phyloP scores from a whole-genome alignment of 1,284 basidiomycete genomes.

The Puccinia novopanici region DNA sequence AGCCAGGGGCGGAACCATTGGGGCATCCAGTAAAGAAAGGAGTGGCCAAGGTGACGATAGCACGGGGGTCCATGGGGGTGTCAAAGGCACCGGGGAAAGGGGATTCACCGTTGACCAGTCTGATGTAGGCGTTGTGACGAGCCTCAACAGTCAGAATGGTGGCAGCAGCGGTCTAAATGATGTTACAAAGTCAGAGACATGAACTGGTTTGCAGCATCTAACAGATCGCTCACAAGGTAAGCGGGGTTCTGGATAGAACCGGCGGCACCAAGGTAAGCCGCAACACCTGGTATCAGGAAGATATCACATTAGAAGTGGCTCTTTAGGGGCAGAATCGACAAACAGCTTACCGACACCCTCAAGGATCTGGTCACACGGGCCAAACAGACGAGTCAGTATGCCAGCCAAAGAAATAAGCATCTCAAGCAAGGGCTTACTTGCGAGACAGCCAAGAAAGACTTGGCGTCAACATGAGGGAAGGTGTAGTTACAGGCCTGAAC shows the following conservation, averaged over 20 bases:
- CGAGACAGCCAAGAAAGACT: constrained; percentile 65
- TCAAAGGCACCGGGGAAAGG: constrained; percentile 45
- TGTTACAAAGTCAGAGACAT: background rate
- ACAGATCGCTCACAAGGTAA: constrained; percentile 3
- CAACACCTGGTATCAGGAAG: constrained; percentile 39
- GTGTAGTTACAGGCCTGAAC: constrained; percentile 63
- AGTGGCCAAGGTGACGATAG: constrained; percentile 31
- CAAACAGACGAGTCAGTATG: background rate
- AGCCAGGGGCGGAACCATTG: constrained; percentile 25
- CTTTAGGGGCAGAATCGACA: background rate
- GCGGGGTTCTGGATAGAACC: constrained; percentile 49
- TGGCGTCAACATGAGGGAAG: constrained; percentile 65
- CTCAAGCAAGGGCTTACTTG: background rate
- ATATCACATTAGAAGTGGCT: background rate
- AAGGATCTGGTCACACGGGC: constrained; percentile 52
- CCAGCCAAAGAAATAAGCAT: background rate
- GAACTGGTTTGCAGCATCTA: background rate
- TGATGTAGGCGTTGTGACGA: constrained; percentile 48
- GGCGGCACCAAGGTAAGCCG: constrained; percentile 57
- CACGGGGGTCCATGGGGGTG: constrained; percentile 31
- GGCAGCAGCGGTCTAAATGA: constrained; percentile 58
- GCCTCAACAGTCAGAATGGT: constrained; percentile 60
- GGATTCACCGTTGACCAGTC: constrained; percentile 40
- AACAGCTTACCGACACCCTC: constrained; percentile 45
- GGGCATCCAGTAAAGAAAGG: constrained; percentile 36